A percentile compares a stretch with the other conserved stretches of the same genome.
These are phyloP conservation scores for Gossypium turneri DNA, from an alignment of 345 rosid species.

Conservation along the genomic window DNA sequence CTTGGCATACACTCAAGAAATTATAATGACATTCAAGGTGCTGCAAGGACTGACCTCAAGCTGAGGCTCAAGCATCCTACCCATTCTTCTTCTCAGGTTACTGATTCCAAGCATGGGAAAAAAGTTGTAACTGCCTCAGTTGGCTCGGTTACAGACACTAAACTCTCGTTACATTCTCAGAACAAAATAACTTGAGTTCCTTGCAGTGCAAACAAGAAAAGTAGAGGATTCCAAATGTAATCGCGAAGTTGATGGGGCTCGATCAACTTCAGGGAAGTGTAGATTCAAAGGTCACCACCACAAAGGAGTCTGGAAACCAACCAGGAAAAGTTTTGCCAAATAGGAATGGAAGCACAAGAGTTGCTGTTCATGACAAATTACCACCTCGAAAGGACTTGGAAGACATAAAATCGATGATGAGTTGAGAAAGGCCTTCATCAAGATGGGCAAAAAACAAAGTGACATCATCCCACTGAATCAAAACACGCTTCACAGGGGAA, in stretches of 20 bases:
- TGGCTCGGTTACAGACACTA: slow-evolving; percentile 23
- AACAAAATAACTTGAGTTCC: slow-evolving; percentile 29
- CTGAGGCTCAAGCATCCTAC: slow-evolving; percentile 43
- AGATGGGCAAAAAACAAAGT: slow-evolving; percentile 31
- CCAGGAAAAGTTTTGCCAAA: slow-evolving; percentile 23
- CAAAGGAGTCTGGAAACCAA: slow-evolving; percentile 27
- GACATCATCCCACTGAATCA: slow-evolving; percentile 18
- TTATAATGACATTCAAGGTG: slow-evolving; percentile 32
- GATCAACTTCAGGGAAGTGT: slow-evolving; percentile 57
- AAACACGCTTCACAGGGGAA: slow-evolving; percentile 15
- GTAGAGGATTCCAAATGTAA: slow-evolving; percentile 73
- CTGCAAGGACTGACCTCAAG: slow-evolving; percentile 40
- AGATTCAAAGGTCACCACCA: slow-evolving; percentile 25
- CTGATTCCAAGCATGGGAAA: slow-evolving; percentile 23
- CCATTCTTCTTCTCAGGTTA: slow-evolving; percentile 32
- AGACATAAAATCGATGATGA: slow-evolving; percentile 22
- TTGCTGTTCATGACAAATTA: slow-evolving; percentile 27
- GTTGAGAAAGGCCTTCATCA: slow-evolving; percentile 16
- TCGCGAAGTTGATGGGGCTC: slow-evolving; percentile 83
- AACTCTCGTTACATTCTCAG: slow-evolving; percentile 27
- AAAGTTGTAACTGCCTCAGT: slow-evolving; percentile 18
- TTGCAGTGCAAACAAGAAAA: slow-evolving; percentile 43
- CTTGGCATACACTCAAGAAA: slow-evolving; percentile 40
- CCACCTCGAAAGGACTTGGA: slow-evolving; percentile 32
- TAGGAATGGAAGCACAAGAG: slow-evolving; percentile 26